A percentile compares a stretch with the other conserved stretches of the same genome.
phyloP scores from a whole-genome alignment of 169 alveolate species.

The Plasmodium vivax region DNA sequence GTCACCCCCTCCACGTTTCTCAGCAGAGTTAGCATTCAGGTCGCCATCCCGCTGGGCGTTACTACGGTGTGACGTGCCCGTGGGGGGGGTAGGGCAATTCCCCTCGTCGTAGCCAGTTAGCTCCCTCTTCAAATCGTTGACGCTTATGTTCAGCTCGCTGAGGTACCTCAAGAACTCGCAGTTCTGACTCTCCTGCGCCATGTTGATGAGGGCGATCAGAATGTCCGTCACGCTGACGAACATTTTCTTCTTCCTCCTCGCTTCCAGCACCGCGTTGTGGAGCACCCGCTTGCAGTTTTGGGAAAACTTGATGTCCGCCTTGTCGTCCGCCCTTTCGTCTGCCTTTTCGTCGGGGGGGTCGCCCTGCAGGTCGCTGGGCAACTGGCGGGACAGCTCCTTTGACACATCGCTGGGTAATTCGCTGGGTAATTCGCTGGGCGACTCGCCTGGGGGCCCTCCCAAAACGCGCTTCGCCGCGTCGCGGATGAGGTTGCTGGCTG shows the following conservation, averaged over 20 bases:
- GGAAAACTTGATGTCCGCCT: conserved; percentile 51
- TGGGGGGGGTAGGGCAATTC: background rate
- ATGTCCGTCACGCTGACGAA: conserved; percentile 60
- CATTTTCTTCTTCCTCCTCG: conserved; percentile 46
- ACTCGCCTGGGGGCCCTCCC: background rate
- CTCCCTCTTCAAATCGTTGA: conserved; percentile 25
- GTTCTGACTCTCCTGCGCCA: conserved; percentile 24
- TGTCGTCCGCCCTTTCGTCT: background rate
- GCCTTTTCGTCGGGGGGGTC: background rate
- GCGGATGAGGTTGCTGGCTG: background rate
- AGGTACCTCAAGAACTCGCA: conserved; percentile 34
- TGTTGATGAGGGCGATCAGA: conserved; percentile 35
- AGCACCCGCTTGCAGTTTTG: conserved; percentile 49
- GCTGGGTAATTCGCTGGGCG: background rate
- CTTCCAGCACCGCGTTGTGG: conserved; percentile 69
- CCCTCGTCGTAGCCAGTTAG: conserved; percentile 25
- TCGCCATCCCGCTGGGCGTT: background rate
- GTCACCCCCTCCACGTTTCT: background rate
- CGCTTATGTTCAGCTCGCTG: conserved; percentile 47
- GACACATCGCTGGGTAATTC: background rate
- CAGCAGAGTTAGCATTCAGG: background rate
- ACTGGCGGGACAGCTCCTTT: background rate
- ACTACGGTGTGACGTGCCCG: background rate
- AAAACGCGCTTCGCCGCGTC: background rate
- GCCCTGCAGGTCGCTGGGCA: background rate